phyloP scores from a whole-genome alignment of 2,329 filamentous ascomycete genomes.

The Aspergillus chevalieri region DNA sequence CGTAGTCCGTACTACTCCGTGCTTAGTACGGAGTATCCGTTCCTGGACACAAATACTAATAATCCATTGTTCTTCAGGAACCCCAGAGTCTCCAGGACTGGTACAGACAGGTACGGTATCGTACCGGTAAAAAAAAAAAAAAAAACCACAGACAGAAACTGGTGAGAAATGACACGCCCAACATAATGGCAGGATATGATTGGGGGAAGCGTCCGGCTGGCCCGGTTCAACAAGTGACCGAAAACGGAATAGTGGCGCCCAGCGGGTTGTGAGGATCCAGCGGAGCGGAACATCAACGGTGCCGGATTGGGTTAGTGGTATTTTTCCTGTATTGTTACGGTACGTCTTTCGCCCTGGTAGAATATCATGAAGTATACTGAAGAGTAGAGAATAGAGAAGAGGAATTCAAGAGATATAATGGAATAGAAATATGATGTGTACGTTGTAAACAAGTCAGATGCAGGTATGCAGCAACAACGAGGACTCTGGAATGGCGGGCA shows the following conservation, averaged over 20 bases:
- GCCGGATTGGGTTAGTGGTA: neutral
- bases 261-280: too few species aligned
- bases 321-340: neutral
- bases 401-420: neutral
- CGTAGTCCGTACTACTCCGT: neutral
- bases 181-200: neutral
- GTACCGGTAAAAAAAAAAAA: too few species aligned
- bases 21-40: neutral
- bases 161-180: neutral
- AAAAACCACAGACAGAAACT: too few species aligned
- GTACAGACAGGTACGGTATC: too few species aligned
- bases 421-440: too few species aligned
- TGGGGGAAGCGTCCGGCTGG: neutral
- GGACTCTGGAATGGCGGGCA: too few species aligned
- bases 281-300: too few species aligned
- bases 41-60: neutral
- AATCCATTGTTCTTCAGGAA: neutral
- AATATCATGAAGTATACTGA: neutral
- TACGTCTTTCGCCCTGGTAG: neutral
- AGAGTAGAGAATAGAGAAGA: neutral
- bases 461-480: too few species aligned
- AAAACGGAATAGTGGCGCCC: neutral
- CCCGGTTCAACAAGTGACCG: neutral
- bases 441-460: too few species aligned
- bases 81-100: too few species aligned